phyloP scores from a whole-genome alignment of 2,329 filamentous ascomycete species.

The Aspergillus ochraceus region DNA sequence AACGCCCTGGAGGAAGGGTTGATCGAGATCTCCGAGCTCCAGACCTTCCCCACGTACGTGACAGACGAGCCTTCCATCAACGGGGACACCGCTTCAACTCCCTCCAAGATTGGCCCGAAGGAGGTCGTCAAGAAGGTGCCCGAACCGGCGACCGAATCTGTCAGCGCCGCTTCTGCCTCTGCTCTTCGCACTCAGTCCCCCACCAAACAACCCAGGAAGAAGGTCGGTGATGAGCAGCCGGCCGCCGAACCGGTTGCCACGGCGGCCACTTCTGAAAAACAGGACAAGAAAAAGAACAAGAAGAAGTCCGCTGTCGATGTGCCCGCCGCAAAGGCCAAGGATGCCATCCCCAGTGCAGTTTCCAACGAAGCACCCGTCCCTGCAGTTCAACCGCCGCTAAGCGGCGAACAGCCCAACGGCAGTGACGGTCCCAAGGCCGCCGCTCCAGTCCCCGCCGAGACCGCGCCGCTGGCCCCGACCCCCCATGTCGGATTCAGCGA shows the following conservation, averaged over 20 bases:
- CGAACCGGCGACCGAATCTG: constrained; percentile 26
- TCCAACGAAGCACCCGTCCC: constrained; percentile 8
- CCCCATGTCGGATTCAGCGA: constrained; percentile 50
- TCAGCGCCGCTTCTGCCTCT: constrained; percentile 16
- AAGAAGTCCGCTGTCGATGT: constrained; percentile 38
- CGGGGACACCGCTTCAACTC: constrained; percentile 39
- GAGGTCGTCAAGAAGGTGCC: constrained; percentile 45
- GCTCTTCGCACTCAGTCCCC: constrained; percentile 36
- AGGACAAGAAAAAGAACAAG: constrained; percentile 73
- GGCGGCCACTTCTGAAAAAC: constrained; percentile 51
- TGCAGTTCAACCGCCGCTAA: background rate
- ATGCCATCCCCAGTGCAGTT: constrained; percentile 19
- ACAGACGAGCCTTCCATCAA: constrained; percentile 47
- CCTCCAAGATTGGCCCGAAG: constrained; percentile 39
- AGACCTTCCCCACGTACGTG: constrained; percentile 45
- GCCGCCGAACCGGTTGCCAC: constrained; percentile 20
- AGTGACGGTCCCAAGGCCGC: constrained; percentile 11
- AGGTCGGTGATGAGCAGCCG: constrained; percentile 37
- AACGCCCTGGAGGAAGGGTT: constrained; percentile 73
- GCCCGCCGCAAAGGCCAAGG: constrained; percentile 48
- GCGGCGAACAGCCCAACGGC: constrained; percentile 13
- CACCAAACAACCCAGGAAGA: constrained; percentile 45
- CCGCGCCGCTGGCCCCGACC: constrained; percentile 6
- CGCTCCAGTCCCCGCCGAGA: background rate
- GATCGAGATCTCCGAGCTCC: constrained; percentile 72